Evolutionary conservation across 139 green algal genomes (phyloP), one percentile per base, ranked within the genome.

Genomic region (Spirogloea muscicola): DNA sequence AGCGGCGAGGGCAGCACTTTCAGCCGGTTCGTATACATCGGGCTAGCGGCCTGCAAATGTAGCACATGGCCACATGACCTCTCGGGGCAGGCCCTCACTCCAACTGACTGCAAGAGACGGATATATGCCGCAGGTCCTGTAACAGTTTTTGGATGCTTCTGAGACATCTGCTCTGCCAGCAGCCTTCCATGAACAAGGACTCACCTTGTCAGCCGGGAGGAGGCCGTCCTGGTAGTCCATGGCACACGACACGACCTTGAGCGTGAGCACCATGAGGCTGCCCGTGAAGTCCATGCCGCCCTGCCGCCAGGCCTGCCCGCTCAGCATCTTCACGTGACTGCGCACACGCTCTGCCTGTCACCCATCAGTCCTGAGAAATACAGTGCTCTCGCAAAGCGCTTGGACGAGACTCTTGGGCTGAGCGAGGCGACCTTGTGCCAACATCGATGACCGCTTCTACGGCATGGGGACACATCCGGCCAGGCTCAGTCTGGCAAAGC

Each of bases 251-350:
- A 39, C 68, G 18, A 61, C 68, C 58, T 76, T 76, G 16, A 76
- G 51, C 27, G 59, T 48, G 2, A 76, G 43, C 31, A 76, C 68
- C 68, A 76, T 76, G 16, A 76, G 60, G 5, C 49, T 29, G 27
- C 68, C 65, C 9, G 72, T 80, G 36, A 76, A 80, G 64, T 80
- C 72, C 7, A 80, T 77, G 27, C 63, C 63, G n/a, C 72, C 72
- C 34, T 78, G 29, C 43, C 49, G 34, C 72, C 72, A 80, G 6
- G 34, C 41, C 49, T 76, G 40, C 13, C 66, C 72, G 7, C 72
- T 77, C 38, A 80, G 48, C 7, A 38, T 57, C 13, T 21, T 34
- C 3, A 78, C 69, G 37, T 80, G 72, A 41, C 69, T 77, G 69
- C 25, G 49, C 9, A n/a, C n/a, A n/a, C n/a, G n/a, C n/a, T n/a